Percentiles rank a stretch among this genome's conserved stretches.
phyloP scores from a whole-genome alignment of 2,329 filamentous ascomycete species.

The Penicillium nordicum region DNA sequence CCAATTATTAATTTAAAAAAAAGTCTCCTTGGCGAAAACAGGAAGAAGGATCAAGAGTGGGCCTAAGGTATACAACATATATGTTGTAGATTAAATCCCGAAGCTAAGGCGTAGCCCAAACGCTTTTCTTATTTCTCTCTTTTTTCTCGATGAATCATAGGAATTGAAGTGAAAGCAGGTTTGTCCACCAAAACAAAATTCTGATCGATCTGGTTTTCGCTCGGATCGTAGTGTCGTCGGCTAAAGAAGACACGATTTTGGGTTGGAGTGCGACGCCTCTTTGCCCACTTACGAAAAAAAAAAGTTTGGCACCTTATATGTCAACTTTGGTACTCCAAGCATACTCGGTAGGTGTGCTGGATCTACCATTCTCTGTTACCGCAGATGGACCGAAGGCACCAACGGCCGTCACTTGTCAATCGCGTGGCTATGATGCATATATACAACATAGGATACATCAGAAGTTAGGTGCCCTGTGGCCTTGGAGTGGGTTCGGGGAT shows the following conservation, averaged over 20 bases:
- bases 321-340: background rate
- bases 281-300: background rate
- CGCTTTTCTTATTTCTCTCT: background rate
- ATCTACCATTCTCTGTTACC: background rate
- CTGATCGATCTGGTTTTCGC: background rate
- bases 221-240: constrained; percentile 3
- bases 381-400: background rate
- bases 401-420: constrained; percentile 10
- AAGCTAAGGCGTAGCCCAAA: background rate
- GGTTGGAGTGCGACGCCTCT: background rate
- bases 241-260: background rate
- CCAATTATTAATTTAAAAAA: background rate
- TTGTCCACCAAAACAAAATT: background rate
- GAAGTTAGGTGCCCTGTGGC: background rate
- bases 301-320: background rate
- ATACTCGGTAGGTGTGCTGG: background rate
- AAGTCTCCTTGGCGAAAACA: background rate
- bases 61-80: background rate
- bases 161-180: background rate
- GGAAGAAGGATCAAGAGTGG: background rate
- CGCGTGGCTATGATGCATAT: constrained; percentile 7
- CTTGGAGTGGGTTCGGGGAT: background rate
- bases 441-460: background rate
- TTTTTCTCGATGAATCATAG: background rate
- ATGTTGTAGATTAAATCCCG: background rate